Evolutionary conservation across 2,329 filamentous ascomycete species (phyloP).

Genomic region (Blastomyces gilchristii): DNA sequence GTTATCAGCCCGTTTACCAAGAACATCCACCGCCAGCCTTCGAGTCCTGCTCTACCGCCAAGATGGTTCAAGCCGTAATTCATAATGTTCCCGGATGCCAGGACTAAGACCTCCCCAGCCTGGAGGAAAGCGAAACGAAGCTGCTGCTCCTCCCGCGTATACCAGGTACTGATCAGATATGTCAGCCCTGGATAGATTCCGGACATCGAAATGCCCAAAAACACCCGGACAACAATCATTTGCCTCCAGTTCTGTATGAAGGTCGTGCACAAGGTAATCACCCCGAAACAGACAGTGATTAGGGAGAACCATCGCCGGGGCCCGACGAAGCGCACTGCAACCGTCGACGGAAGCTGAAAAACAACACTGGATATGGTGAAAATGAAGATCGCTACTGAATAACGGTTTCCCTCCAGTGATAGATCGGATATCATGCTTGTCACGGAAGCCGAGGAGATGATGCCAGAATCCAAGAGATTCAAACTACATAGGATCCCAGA

Average conservation of each 20-base stretch:
- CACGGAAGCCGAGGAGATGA: constrained; percentile 59
- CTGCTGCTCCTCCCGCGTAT: constrained; percentile 55
- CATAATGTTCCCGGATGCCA: constrained; percentile 56
- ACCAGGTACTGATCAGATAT: constrained; percentile 47
- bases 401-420: constrained; percentile 53
- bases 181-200: constrained; percentile 38
- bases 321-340: constrained; percentile 55
- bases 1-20: constrained; percentile 55
- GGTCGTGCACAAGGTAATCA: constrained; percentile 58
- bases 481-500: constrained; percentile 60
- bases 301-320: constrained; percentile 53
- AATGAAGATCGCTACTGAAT: constrained; percentile 61
- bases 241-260: constrained; percentile 58
- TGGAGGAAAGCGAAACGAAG: constrained; percentile 56
- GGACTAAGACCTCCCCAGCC: constrained; percentile 52
- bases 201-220: constrained; percentile 54
- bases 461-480: constrained; percentile 59
- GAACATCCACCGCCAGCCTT: constrained; percentile 61
- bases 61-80: constrained; percentile 60
- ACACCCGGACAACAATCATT: constrained; percentile 57
- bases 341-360: constrained; percentile 59
- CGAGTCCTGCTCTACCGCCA: constrained; percentile 45
- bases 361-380: constrained; percentile 59
- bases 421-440: constrained; percentile 58
- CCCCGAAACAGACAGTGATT: constrained; percentile 51